Base-by-base conservation (phyloP, 768 basidiomycete species). In the Mycena vitilis region DNA sequence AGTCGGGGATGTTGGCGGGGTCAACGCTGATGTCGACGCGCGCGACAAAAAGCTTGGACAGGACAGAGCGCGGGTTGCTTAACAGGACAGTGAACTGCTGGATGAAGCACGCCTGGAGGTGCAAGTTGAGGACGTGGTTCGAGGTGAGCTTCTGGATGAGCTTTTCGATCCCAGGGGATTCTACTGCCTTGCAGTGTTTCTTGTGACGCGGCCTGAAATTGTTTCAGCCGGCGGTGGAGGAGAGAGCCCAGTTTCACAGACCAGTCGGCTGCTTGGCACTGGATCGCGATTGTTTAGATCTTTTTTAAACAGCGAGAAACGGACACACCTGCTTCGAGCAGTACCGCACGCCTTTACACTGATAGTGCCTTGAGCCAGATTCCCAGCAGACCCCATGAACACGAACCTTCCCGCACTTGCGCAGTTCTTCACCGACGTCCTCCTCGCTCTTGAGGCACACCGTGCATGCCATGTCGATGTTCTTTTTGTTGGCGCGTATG, bases 371-470 rank as follows among this genome's bases (percentile, higher is more conserved):
- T 49, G 44, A 52, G 48, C n/a, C 10, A 62, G 23, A 37, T 18
- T 16, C 49, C 38, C 20, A 62, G 52, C 37, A 49, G 52, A 51
- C 37, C 38, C 25, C 60, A 30, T 30, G 30, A 30, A 30, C 30
- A 30, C 51, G 52, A 62, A 62, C 60, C 60, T 62, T 62, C 49
- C 60, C 51, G 49, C 60, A 62, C 30, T 47, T 40, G 49, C 60
- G 49, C 44, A 62, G 60, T 37, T 49, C 34, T 36, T 62, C 49
- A 52, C 49, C 60, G 37, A 62, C 49, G 60, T 62, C 60, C 44
- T 53, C 30, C 51, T 52, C 49, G 49, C 37, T 42, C 23, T 15
- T 51, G 37, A 51, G 8, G 60, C 60, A 62, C 15, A 38, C 44
- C 37, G 49, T 52, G 60, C 60, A 62, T 62, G 51, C 38, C 49